Conservation (phyloP, 345 rosid species). For the Atalantia buxifolia region DNA sequence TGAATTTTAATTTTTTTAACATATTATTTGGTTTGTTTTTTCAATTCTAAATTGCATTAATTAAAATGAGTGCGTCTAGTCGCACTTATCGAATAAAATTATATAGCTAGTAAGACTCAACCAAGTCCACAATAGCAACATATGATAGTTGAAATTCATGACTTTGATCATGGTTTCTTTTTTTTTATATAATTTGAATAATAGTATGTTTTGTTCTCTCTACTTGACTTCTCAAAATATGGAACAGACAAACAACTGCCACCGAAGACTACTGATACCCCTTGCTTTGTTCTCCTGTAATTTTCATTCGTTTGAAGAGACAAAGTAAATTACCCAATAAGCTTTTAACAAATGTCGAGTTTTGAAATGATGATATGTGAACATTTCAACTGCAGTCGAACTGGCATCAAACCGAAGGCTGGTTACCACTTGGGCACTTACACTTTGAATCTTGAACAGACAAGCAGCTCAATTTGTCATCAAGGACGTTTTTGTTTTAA, state of each 20-base stretch:
- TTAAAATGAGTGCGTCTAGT: background rate
- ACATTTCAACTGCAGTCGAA: background rate
- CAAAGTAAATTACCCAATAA: background rate
- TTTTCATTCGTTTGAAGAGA: background rate
- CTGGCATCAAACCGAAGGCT: background rate
- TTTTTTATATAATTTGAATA: background rate
- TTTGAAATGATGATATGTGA: background rate
- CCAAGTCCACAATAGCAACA: constrained; percentile 3
- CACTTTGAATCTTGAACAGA: background rate
- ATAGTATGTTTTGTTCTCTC: background rate
- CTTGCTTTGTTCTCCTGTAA: no score
- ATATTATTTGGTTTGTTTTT: no score
- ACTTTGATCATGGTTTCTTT: background rate
- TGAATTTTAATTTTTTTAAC: no score
- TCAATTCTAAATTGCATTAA: no score
- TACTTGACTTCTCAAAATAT: background rate
- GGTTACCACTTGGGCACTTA: background rate
- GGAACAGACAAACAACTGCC: background rate
- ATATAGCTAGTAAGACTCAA: background rate
- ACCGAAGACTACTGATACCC: background rate
- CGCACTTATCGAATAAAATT: background rate
- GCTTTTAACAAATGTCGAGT: background rate
- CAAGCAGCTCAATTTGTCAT: background rate
- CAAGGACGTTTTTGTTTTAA: background rate
- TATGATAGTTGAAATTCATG: background rate